phyloP scores from a whole-genome alignment of 1,139 yeast species.

The Yamadazyma friedrichii region DNA sequence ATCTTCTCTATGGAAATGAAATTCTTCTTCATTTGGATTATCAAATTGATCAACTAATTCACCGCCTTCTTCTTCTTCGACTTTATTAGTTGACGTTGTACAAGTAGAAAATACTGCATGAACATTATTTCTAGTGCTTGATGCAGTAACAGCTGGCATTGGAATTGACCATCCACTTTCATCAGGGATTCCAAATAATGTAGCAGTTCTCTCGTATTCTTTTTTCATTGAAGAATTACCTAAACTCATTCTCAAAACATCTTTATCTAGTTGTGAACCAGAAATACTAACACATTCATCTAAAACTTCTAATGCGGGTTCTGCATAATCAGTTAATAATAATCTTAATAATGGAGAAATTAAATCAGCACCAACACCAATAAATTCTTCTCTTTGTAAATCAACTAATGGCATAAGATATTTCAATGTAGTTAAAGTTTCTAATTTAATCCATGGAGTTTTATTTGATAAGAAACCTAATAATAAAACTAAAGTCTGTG shows the following conservation, averaged over 20 bases:
- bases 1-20: constrained; percentile 69
- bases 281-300: constrained; percentile 86
- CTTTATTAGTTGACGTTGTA: constrained; percentile 30
- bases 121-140: constrained; percentile 85
- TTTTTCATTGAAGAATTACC: constrained; percentile 78
- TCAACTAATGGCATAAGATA: constrained; percentile 76
- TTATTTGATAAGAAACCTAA: constrained; percentile 79
- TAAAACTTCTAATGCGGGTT: constrained; percentile 82
- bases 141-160: constrained; percentile 87
- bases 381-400: constrained; percentile 73
- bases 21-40: constrained; percentile 36
- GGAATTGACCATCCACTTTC: constrained; percentile 99
- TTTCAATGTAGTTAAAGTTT: constrained; percentile 74
- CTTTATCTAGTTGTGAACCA: constrained; percentile 87
- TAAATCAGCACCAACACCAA: constrained; percentile 91
- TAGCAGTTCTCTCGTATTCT: constrained; percentile 82
- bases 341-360: constrained; percentile 86
- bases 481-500: constrained; percentile 70
- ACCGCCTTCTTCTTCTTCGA: constrained; percentile 31
- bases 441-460: constrained; percentile 73
- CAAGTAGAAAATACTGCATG: constrained; percentile 95
- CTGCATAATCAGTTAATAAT: constrained; percentile 82
- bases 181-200: constrained; percentile 92
- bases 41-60: constrained; percentile 6
- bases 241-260: constrained; percentile 85